Conservation (phyloP, 208 protist species). For the Crithidia fasciculata region DNA sequence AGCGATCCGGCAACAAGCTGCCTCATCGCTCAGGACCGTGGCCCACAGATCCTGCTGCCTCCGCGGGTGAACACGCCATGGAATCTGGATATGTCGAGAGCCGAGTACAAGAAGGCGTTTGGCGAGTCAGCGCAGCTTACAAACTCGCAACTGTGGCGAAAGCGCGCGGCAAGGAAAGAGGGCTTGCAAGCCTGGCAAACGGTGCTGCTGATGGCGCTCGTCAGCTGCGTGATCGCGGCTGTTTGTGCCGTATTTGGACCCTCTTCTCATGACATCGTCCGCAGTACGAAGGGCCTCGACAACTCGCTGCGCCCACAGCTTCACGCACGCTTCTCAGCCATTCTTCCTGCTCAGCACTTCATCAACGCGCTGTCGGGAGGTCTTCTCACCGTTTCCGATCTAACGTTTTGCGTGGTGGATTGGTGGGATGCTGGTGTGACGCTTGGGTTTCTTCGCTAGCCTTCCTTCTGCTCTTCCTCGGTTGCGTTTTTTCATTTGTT, state of each 20-base stretch:
- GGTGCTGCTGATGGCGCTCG: background rate
- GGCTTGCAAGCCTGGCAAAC: background rate
- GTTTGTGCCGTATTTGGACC: constrained; percentile 5
- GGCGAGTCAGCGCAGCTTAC: constrained; percentile 14
- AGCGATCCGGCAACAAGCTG: constrained; percentile 38
- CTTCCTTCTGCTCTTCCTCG: background rate
- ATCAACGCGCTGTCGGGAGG: constrained; percentile 24
- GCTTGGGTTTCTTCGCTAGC: constrained; percentile 18
- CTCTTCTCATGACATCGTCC: constrained; percentile 5
- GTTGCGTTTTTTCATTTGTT: background rate
- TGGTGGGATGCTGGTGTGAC: constrained; percentile 37
- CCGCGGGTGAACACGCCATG: constrained; percentile 12
- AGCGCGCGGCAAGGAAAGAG: background rate
- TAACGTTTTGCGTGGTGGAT: constrained; percentile 23
- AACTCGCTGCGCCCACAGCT: constrained; percentile 34
- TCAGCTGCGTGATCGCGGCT: background rate
- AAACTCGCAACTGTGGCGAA: constrained; percentile 34
- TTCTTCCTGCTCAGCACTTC: constrained; percentile 24
- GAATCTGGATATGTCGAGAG: constrained; percentile 16
- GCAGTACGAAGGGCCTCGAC: constrained; percentile 23
- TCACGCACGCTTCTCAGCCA: constrained; percentile 14
- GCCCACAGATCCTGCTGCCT: constrained; percentile 37
- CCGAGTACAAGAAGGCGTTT: constrained; percentile 21
- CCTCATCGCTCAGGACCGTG: constrained; percentile 46
- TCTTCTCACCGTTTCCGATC: constrained; percentile 13